Conservation (phyloP, 2,329 filamentous ascomycete genomes). For the Tolypocladium tropicale region DNA sequence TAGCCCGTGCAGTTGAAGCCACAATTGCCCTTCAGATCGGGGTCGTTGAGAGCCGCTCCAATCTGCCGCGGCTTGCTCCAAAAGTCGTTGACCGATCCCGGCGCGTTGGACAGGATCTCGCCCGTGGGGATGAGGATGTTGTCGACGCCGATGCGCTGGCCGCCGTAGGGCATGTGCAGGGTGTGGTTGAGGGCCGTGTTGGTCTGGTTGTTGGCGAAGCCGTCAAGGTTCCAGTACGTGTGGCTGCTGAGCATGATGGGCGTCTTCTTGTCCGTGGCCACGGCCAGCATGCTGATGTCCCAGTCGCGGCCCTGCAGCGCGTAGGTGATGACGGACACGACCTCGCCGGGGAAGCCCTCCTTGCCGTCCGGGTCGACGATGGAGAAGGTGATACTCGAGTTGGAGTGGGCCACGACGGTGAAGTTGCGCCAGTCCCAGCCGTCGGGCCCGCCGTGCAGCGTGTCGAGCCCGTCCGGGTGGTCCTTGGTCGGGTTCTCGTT, state of each 20-base stretch:
- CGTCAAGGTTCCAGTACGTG: slow-evolving; percentile 78
- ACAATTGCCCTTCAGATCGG: slow-evolving; percentile 61
- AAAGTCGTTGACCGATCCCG: slow-evolving; percentile 65
- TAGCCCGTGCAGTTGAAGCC: slow-evolving; percentile 77
- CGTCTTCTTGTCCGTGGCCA: slow-evolving; percentile 63
- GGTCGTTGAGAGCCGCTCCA: slow-evolving; percentile 54
- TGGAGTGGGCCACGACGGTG: slow-evolving; percentile 58
- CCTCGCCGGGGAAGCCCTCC: slow-evolving; percentile 70
- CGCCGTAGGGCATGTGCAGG: slow-evolving; percentile 61
- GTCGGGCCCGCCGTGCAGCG: slow-evolving; percentile 58
- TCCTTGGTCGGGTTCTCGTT: slow-evolving; percentile 51
- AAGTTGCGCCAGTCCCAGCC: slow-evolving; percentile 75
- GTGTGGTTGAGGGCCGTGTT: slow-evolving; percentile 58
- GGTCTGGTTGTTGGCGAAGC: slow-evolving; percentile 64
- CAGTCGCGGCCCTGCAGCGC: slow-evolving; percentile 55
- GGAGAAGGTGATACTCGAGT: slow-evolving; percentile 62
- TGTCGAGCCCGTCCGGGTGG: slow-evolving; percentile 46
- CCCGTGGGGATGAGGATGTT: slow-evolving; percentile 66
- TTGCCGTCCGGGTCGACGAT: slow-evolving; percentile 63
- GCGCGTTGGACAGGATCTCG: slow-evolving; percentile 58
- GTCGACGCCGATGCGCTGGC: slow-evolving; percentile 58
- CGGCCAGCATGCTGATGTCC: slow-evolving; percentile 63
- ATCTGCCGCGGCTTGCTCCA: slow-evolving; percentile 75
- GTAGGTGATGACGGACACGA: slow-evolving; percentile 66
- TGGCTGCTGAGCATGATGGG: slow-evolving; percentile 71